These are phyloP conservation scores for Catunica adiposa DNA, from an alignment of 2,329 filamentous ascomycete species.

Conservation along the genomic window DNA sequence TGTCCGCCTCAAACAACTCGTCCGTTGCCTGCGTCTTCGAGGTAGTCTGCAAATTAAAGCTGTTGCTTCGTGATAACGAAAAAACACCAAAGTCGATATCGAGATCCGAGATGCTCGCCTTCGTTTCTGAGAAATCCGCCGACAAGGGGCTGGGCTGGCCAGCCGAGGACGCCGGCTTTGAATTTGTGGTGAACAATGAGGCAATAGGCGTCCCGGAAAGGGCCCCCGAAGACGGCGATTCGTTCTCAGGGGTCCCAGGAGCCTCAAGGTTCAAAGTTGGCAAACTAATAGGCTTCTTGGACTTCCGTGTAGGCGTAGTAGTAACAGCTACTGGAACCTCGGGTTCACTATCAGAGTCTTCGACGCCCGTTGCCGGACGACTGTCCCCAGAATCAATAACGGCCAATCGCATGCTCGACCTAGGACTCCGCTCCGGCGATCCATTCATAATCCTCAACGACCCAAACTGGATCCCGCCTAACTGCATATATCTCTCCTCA, in stretches of 20 bases:
- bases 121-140: not conserved
- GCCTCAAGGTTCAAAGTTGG: not conserved
- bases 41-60: constrained; percentile 26
- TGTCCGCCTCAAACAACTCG: constrained; percentile 29
- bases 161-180: not conserved
- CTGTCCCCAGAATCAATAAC: constrained; percentile 14
- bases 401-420: constrained; percentile 14
- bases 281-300: not conserved
- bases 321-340: not conserved
- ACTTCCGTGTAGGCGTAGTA: not conserved
- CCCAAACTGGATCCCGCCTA: constrained; percentile 46
- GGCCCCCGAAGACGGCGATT: not conserved
- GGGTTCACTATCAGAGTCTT: not conserved
- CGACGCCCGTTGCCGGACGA: not conserved
- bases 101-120: constrained; percentile 2
- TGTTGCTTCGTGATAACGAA: constrained; percentile 19
- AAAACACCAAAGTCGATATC: constrained; percentile 20
- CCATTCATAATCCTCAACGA: constrained; percentile 47
- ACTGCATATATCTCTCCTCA: constrained; percentile 41
- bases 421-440: constrained; percentile 31
- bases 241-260: not conserved
- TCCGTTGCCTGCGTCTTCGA: constrained; percentile 36
- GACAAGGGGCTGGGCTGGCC: constrained; percentile 1
- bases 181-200: not conserved
- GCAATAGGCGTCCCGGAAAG: constrained; percentile 4